phyloP scores from a whole-genome alignment of 2,329 filamentous ascomycete species.

The Lecanicillium sp. region DNA sequence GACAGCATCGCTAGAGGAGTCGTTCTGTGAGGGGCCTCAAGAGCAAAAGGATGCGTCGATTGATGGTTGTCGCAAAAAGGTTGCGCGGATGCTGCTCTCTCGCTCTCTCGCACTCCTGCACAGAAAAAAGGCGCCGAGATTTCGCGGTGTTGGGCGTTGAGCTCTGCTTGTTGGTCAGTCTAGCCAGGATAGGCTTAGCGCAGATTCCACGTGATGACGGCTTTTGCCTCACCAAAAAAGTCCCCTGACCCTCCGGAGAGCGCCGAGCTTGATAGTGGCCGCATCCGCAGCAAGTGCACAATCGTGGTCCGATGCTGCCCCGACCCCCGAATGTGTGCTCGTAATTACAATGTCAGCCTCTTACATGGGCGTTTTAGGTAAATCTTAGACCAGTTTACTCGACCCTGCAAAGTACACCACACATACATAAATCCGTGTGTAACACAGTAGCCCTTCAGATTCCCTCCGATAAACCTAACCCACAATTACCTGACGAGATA shows the following conservation, averaged over 20 bases:
- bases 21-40: neutral
- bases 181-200: slow-evolving; percentile 19
- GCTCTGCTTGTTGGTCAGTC: slow-evolving; percentile 30
- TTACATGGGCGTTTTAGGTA: too few relatives aligned
- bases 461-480: too few relatives aligned
- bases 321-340: too few relatives aligned
- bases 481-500: too few relatives aligned
- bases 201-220: slow-evolving; percentile 15
- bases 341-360: too few relatives aligned
- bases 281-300: neutral
- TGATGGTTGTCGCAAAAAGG: too few relatives aligned
- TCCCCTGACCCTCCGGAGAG: slow-evolving; percentile 9
- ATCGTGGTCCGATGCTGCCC: neutral
- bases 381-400: too few relatives aligned
- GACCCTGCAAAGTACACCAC: too few relatives aligned
- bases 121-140: slow-evolving; percentile 23
- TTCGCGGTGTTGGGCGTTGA: slow-evolving; percentile 35
- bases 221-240: slow-evolving; percentile 5
- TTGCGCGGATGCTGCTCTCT: slow-evolving; percentile 14
- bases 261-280: slow-evolving; percentile 4
- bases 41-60: too few relatives aligned
- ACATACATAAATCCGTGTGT: too few relatives aligned
- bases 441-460: too few relatives aligned
- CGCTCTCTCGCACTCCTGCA: slow-evolving; percentile 14
- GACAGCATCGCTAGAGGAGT: slow-evolving; percentile 53